Conservation (phyloP, 768 basidiomycete genomes). For the Russula vinacea region DNA sequence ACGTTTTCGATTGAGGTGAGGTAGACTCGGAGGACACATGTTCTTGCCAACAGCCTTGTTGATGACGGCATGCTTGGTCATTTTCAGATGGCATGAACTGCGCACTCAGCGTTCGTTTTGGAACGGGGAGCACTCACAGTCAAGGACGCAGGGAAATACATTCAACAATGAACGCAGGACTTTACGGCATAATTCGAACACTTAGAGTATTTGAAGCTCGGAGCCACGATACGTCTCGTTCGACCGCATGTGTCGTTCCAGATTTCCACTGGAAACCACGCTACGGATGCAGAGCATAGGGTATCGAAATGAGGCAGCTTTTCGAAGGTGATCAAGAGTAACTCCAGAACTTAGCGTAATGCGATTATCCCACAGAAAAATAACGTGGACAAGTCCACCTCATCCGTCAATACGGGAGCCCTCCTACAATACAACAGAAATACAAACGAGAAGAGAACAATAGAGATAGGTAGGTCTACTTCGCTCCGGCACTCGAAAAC, state of each 20-base stretch:
- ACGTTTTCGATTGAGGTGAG: not conserved
- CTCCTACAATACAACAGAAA: constrained; percentile 30
- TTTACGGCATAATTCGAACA: not conserved
- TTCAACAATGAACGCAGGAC: not conserved
- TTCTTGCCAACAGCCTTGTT: not conserved
- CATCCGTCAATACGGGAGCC: constrained; percentile 26
- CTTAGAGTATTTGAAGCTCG: not conserved
- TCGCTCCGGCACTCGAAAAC: constrained; percentile 36
- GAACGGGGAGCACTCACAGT: not conserved
- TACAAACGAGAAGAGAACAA: constrained; percentile 23
- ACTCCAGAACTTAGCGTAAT: constrained; percentile 6
- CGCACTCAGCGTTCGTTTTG: not conserved
- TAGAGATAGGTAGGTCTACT: constrained; percentile 29
- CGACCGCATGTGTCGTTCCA: not conserved
- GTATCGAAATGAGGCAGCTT: not conserved
- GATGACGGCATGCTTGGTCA: too few species aligned
- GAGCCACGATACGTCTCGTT: not conserved
- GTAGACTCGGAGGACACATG: not conserved
- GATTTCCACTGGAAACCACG: not conserved
- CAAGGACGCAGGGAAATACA: not conserved
- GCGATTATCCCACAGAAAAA: not conserved
- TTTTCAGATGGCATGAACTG: not conserved
- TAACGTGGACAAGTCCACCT: constrained; percentile 2
- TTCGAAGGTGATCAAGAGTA: not conserved
- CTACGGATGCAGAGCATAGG: not conserved